A percentile compares a stretch with the other conserved stretches of the same genome.
Evolutionary conservation across 192 early-diverging fungal species (phyloP).

Genomic region (Thamnidium elegans): DNA sequence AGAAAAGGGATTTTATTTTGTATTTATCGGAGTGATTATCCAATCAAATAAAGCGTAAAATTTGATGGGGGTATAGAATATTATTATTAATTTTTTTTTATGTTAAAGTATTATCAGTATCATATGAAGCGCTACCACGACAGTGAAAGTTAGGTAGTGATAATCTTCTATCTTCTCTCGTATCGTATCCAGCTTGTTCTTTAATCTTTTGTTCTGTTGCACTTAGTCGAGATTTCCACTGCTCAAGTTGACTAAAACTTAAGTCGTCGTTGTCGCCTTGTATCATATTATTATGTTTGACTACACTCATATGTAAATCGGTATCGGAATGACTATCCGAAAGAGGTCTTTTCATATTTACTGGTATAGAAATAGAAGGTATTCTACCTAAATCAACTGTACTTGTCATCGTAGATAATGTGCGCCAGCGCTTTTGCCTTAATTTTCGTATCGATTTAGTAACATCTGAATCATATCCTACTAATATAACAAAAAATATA

Average conservation of each 20-base stretch:
- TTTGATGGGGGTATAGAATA: too few relatives aligned
- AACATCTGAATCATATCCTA: slow-evolving; percentile 31
- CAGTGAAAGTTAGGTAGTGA: slow-evolving; percentile 9
- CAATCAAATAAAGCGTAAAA: too few relatives aligned
- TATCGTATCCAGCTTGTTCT: too few relatives aligned
- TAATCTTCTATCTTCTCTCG: slow-evolving; percentile 1
- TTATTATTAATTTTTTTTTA: too few relatives aligned
- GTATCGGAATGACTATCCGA: too few relatives aligned
- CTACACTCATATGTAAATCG: too few relatives aligned
- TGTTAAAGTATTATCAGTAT: neutral
- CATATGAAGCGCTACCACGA: neutral
- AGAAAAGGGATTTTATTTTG: neutral
- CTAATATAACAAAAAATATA: slow-evolving; percentile 26
- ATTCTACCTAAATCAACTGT: neutral
- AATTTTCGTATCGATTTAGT: slow-evolving; percentile 15
- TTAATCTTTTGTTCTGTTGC: too few relatives aligned
- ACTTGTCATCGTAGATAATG: neutral
- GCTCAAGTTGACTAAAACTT: neutral
- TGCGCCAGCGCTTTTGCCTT: slow-evolving; percentile 2
- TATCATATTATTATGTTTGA: too few relatives aligned
- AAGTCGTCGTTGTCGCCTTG: neutral
- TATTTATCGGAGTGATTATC: too few relatives aligned
- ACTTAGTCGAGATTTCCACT: slow-evolving; percentile 1
- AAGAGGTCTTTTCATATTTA: too few relatives aligned
- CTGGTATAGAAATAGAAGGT: neutral